Conservation (phyloP, 2,329 filamentous ascomycete species). For the Fusarium buharicum region DNA sequence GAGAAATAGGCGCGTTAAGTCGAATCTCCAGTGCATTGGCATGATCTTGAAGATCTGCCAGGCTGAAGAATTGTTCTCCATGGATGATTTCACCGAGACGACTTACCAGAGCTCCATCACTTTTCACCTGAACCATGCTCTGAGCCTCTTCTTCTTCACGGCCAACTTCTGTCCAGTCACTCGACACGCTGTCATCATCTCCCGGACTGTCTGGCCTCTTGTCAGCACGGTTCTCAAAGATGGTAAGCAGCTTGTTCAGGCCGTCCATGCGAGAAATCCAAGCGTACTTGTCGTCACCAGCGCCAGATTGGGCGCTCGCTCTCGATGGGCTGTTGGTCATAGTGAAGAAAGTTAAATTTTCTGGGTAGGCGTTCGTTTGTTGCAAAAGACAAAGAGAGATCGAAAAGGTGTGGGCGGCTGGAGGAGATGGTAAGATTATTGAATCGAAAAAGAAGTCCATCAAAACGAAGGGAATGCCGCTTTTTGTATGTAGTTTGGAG, state of each 20-base stretch:
- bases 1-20: background rate
- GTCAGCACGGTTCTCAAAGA: background rate
- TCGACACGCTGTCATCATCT: background rate
- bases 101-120: background rate
- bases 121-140: background rate
- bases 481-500: too few species aligned
- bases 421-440: too few species aligned
- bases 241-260: background rate
- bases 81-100: background rate
- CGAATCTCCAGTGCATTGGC: background rate
- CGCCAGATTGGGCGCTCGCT: background rate
- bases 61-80: background rate
- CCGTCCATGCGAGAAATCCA: background rate
- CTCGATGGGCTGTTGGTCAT: background rate
- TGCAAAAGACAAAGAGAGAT: too few species aligned
- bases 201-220: background rate
- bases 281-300: background rate
- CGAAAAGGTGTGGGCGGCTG: too few species aligned
- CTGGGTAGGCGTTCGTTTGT: background rate
- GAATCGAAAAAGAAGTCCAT: too few species aligned
- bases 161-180: background rate
- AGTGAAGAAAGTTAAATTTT: background rate
- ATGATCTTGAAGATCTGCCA: background rate
- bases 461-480: too few species aligned
- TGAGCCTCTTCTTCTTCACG: too few species aligned